phyloP scores from a whole-genome alignment of 805 yeast species.

The Hanseniaspora valbyensis region DNA sequence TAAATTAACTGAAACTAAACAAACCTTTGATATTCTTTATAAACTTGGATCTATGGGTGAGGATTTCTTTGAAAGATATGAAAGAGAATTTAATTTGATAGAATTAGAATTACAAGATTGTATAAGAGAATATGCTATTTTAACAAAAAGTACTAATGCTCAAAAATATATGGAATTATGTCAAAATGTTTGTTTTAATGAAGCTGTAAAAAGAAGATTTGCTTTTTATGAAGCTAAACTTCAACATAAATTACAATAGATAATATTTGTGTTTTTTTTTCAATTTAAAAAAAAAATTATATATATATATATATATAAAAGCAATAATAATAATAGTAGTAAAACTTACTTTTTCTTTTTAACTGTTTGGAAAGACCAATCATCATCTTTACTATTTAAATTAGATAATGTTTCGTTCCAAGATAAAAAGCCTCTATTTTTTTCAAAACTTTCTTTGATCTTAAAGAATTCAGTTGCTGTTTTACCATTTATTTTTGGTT shows the following conservation, averaged over 20 bases:
- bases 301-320: neutral
- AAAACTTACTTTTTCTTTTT: slow-evolving; percentile 38
- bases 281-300: neutral
- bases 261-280: neutral
- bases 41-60: slow-evolving; percentile 89
- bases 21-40: slow-evolving; percentile 57
- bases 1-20: slow-evolving; percentile 68
- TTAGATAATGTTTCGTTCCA: slow-evolving; percentile 64
- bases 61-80: slow-evolving; percentile 69
- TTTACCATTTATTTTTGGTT: slow-evolving; percentile 37
- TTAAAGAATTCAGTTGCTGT: slow-evolving; percentile 84
- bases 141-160: slow-evolving; percentile 66
- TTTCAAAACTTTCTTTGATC: slow-evolving; percentile 64
- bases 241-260: slow-evolving; percentile 5
- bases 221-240: slow-evolving; percentile 13
- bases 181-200: slow-evolving; percentile 85
- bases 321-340: too few species aligned
- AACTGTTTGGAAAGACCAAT: slow-evolving; percentile 58
- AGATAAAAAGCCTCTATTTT: slow-evolving; percentile 38
- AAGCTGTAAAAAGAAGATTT: slow-evolving; percentile 71
- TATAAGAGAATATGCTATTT: slow-evolving; percentile 58
- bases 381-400: slow-evolving; percentile 33
- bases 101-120: slow-evolving; percentile 73
- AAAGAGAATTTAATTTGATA: slow-evolving; percentile 63
- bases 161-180: slow-evolving; percentile 63